Evolutionary conservation across 2,329 filamentous ascomycete species (phyloP).

Genomic region (Fusarium lyarnte): DNA sequence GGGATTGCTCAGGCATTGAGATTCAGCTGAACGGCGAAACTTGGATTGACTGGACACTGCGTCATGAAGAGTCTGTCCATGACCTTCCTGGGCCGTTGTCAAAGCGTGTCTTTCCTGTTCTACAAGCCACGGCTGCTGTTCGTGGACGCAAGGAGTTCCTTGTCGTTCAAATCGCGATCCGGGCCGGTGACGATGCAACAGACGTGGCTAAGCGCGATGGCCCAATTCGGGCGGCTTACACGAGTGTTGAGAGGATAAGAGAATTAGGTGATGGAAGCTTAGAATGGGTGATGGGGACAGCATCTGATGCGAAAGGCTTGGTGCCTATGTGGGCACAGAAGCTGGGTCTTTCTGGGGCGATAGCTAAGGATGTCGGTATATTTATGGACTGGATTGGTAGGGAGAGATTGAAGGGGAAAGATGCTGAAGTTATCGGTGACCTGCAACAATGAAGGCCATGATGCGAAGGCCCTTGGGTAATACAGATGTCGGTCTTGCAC

Average conservation of each 20-base stretch:
- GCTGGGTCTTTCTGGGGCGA: slow-evolving; percentile 66
- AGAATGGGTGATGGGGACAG: slow-evolving; percentile 83
- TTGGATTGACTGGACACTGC: slow-evolving; percentile 61
- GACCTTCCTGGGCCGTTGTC: slow-evolving; percentile 67
- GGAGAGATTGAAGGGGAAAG: slow-evolving; percentile 50
- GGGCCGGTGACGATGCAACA: slow-evolving; percentile 46
- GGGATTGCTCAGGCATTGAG: slow-evolving; percentile 57
- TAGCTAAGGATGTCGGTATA: slow-evolving; percentile 76
- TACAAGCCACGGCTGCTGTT: slow-evolving; percentile 66
- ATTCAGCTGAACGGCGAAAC: slow-evolving; percentile 49
- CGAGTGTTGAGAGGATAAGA: slow-evolving; percentile 70
- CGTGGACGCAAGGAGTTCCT: slow-evolving; percentile 59
- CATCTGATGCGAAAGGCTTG: slow-evolving; percentile 73
- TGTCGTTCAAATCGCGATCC: slow-evolving; percentile 65
- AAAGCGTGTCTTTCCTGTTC: slow-evolving; percentile 72
- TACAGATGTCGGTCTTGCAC: background rate
- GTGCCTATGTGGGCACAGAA: slow-evolving; percentile 75
- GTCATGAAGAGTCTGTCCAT: slow-evolving; percentile 73
- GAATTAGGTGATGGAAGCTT: slow-evolving; percentile 56
- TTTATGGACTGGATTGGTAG: slow-evolving; percentile 70
- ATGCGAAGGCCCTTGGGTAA: background rate
- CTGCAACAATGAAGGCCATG: background rate
- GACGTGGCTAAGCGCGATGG: slow-evolving; percentile 53
- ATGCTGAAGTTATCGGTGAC: slow-evolving; percentile 18
- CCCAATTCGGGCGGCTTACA: slow-evolving; percentile 68